A percentile compares a stretch with the other conserved stretches of the same genome.
Evolutionary conservation across 495 filamentous ascomycete species (phyloP).

Genomic region (Extremus antarcticus): DNA sequence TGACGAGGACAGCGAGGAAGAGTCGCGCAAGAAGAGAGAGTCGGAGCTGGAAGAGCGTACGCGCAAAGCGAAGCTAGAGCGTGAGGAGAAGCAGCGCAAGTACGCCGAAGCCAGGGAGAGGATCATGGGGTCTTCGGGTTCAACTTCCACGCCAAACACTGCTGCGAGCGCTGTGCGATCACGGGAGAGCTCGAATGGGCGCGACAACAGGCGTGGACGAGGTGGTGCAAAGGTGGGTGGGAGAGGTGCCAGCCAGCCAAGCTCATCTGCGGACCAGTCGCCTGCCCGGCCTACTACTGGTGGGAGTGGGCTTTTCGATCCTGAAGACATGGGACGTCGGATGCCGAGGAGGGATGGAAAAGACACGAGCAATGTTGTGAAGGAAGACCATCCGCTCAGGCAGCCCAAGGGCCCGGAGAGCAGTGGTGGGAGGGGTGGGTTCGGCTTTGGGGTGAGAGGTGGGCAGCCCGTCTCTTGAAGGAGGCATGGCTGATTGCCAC

Average conservation of each 20-base stretch:
- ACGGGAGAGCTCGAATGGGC: slow-evolving; percentile 41
- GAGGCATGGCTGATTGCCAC: too few relatives aligned
- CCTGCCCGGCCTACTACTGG: slow-evolving; percentile 25
- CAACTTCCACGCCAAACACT: slow-evolving; percentile 31
- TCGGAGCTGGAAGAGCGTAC: slow-evolving; percentile 61
- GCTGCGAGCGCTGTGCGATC: slow-evolving; percentile 40
- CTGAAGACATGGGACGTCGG: slow-evolving; percentile 43
- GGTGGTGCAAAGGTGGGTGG: slow-evolving; percentile 21
- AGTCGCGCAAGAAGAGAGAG: slow-evolving; percentile 44
- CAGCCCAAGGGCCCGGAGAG: slow-evolving; percentile 66
- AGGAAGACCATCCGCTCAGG: slow-evolving; percentile 49
- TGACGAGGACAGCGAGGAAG: slow-evolving; percentile 55
- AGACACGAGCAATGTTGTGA: slow-evolving; percentile 21
- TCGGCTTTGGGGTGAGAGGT: background rate
- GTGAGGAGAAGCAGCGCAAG: slow-evolving; percentile 76
- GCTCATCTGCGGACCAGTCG: slow-evolving; percentile 36
- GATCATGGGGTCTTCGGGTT: slow-evolving; percentile 58
- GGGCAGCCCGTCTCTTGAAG: background rate
- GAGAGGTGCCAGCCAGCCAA: slow-evolving; percentile 37
- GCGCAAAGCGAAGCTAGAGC: slow-evolving; percentile 58
- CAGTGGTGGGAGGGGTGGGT: slow-evolving; percentile 45
- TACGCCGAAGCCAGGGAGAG: slow-evolving; percentile 77
- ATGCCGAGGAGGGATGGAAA: slow-evolving; percentile 40
- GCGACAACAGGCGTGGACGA: slow-evolving; percentile 16
- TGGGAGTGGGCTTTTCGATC: slow-evolving; percentile 59